Conservation (phyloP, 805 yeast species). For the Pichia occidentalis region DNA sequence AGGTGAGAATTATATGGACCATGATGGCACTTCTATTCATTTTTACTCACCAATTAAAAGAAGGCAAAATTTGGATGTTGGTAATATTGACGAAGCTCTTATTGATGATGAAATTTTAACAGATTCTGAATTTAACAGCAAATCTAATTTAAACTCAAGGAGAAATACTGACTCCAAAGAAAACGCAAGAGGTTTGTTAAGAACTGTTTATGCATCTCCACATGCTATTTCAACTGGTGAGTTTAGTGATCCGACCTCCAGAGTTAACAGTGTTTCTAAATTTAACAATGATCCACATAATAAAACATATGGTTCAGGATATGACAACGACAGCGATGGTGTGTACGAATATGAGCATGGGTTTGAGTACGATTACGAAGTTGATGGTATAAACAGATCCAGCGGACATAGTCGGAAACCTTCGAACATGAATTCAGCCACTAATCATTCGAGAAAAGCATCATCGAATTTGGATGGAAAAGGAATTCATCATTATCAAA, state of each 20-base stretch:
- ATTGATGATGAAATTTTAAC: constrained; percentile 4
- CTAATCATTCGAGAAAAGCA: constrained; percentile 5
- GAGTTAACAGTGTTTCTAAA: constrained; percentile 3
- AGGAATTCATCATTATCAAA: background rate
- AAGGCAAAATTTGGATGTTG: constrained; percentile 1
- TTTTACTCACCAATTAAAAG: background rate
- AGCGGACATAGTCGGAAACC: background rate
- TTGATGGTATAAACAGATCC: constrained; percentile 5
- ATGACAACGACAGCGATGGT: constrained; percentile 11
- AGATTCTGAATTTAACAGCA: constrained; percentile 2
- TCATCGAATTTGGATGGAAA: constrained; percentile 1
- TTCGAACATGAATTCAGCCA: constrained; percentile 1
- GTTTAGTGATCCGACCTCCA: constrained; percentile 1
- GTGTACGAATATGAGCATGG: constrained; percentile 15
- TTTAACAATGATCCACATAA: background rate
- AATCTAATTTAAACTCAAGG: background rate
- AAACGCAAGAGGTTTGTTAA: background rate
- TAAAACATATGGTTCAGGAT: background rate
- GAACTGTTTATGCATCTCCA: constrained; percentile 4
- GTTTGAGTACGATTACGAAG: constrained; percentile 16
- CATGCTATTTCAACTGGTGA: constrained; percentile 5
- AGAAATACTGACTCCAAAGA: background rate
- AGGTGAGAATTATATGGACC: constrained; percentile 4
- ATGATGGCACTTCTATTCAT: constrained; percentile 4
- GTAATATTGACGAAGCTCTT: constrained; percentile 4